Percentiles rank a stretch among this genome's conserved stretches.
Evolutionary conservation across 2,329 filamentous ascomycete genomes (phyloP).

Genomic region (Alternaria gaisen): DNA sequence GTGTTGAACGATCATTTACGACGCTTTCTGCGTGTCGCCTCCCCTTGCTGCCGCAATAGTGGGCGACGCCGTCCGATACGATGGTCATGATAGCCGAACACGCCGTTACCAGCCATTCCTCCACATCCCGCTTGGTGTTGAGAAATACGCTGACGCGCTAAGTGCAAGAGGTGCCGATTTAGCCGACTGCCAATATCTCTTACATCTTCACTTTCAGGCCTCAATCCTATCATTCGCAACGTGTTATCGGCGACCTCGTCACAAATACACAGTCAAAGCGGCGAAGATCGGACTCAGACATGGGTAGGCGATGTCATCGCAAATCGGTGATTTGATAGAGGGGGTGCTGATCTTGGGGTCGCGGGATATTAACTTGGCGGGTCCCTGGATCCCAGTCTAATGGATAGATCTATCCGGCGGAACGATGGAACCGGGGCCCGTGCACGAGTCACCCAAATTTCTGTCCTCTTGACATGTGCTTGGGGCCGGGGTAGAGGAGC

Average conservation of each 20-base stretch:
- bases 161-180: neutral
- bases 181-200: neutral
- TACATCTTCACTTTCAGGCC: neutral
- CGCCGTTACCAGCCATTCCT: neutral
- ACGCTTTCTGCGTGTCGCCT: neutral
- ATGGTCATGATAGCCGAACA: neutral
- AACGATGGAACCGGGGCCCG: constrained; percentile 10
- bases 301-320: constrained; percentile 3
- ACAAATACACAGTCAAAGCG: neutral
- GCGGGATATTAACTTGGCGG: constrained; percentile 4
- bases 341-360: neutral
- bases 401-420: constrained; percentile 17
- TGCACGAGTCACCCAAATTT: neutral
- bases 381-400: constrained; percentile 2
- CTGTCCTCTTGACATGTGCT: neutral
- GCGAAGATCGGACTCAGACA: neutral
- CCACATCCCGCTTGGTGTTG: constrained; percentile 1
- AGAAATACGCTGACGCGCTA: constrained; percentile 4
- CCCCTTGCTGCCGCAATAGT: neutral
- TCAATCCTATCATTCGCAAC: neutral
- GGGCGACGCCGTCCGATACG: neutral
- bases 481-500: neutral
- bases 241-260: neutral
- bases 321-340: neutral
- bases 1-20: neutral